Percentiles rank a stretch among this genome's conserved stretches.
Evolutionary conservation across 129 eudicot genomes (phyloP).

Genomic region (Solidago caesia): DNA sequence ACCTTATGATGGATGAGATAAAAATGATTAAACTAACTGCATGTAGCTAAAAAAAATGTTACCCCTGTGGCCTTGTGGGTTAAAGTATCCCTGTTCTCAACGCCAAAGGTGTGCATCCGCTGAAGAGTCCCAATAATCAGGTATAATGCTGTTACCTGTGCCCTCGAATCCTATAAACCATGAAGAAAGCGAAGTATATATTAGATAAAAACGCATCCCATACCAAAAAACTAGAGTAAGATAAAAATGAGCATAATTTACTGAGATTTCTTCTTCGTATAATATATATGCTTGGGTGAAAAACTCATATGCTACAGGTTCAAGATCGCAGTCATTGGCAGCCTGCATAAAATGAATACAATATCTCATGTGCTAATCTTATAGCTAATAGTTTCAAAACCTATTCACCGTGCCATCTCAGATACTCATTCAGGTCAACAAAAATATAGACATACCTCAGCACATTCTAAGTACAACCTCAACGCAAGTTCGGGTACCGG

Average conservation of each 20-base stretch:
- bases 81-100: constrained; percentile 93
- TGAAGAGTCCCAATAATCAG: constrained; percentile 96
- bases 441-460: constrained; percentile 58
- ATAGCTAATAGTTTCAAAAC: neutral
- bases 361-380: neutral
- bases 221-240: constrained; percentile 1
- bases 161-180: constrained; percentile 76
- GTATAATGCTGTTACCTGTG: constrained; percentile 86
- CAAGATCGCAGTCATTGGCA: constrained; percentile 93
- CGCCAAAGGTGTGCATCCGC: constrained; percentile 91
- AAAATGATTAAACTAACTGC: neutral
- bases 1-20: neutral
- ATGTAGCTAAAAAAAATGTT: constrained; percentile 26
- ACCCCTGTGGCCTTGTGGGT: constrained; percentile 99
- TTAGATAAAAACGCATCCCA: constrained; percentile 2
- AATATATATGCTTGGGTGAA: constrained; percentile 98
- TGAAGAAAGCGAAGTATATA: constrained; percentile 4
- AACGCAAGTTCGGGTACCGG: constrained; percentile 94
- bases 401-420: neutral
- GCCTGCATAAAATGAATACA: constrained; percentile 52
- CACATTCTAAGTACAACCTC: constrained; percentile 85
- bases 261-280: constrained; percentile 97
- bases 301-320: constrained; percentile 97
- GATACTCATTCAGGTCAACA: neutral
- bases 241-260: constrained; percentile 25